Evolutionary conservation across 2,329 filamentous ascomycete species (phyloP), one percentile per base, ranked within the genome.

Genomic region (Hymenoscyphus infarciens): DNA sequence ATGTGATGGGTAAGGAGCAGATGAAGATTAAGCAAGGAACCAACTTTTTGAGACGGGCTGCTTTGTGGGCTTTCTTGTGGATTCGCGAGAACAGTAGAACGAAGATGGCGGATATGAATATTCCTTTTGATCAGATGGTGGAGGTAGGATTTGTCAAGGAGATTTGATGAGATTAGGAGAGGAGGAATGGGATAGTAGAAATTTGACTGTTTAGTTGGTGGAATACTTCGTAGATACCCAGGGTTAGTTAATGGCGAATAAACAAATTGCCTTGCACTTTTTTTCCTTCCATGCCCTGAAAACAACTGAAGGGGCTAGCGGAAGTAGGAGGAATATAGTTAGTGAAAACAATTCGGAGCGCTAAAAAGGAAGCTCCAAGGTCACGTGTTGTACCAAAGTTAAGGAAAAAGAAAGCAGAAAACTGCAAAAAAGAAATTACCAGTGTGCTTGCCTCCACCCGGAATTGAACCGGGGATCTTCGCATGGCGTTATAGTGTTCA

Each of bases 81-180:
- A 80, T 89, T 58, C 75, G 87, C 33, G 87, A 90, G 45, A 89
- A 88, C 64, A 85, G 84, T 13, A 76, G 87, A 59, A 81, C 83
- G 1, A 90, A 89, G 77, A 83, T 89, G 74, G 84, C 86, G 15
- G 86, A 86, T 68, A 74, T 89, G 63, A 76, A 82, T 57, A 75
- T 88, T 52, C 80, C 82, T 0, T 80, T 83, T 63, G 86, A 89
- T 63, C 80, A 81, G 57, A 72, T 89, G 56, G 82, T 90, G 19
- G 87, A 89, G 75, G 85, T 90, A 19, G 87, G 87, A 0, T 90
- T 89, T 71, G 80, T 89, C 1, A 88, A 88, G 74, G 84, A 88
- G 65, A 84, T 89, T 60, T 53, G 49, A 29, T 25, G 49, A 53
- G 22, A 29, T 10, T 53, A 5, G 22, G 52, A 55, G 27, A 27